Evolutionary conservation across 164 flowering plant species (phyloP), one percentile per base, ranked within the genome.

Genomic region (Chimonanthus salicifolius): DNA sequence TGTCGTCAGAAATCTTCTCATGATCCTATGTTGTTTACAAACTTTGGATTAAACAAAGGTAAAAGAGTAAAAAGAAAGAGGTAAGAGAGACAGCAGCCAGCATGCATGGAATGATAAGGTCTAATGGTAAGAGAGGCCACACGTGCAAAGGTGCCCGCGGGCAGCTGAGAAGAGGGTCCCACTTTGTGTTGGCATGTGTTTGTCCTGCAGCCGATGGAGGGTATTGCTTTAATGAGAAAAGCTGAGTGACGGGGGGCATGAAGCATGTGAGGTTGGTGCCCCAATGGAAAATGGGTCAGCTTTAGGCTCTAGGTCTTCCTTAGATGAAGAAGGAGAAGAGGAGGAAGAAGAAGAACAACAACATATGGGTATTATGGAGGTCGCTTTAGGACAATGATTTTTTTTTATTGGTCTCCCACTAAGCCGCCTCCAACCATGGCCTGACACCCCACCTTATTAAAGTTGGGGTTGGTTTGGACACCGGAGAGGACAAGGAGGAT

Each of bases 391-490:
- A 69, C 74, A 74, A 72, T 69, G 73, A 72, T 77, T 75, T 75
- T 45, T 45, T 69, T 63, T 66, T 74, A 75, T 74, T 72, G 76
- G 80, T 75, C 74, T 69, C 78, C 78, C 83, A 80, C 78, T 70
- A 72, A 65, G 66, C 58, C 54, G 6, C 62, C 33, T 3, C 11
- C 18, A 43, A 13, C 18, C 58, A 46, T 58, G 44, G 46, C 66
- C 66, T 18, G 54, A n/a, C 5, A n/a, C 33, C 33, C 33, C 33
- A 33, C 33, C 33, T 33, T 33, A 33, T 33, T 33, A 67, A 74
- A 74, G 60, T 54, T 33, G 60, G 60, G 16, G 76, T 47, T 44
- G 44, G 71, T 47, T 58, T 66, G 63, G 70, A 47, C 60, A 65
- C 33, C 33, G 33, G 33, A 33, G 33, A 45, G 4, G 75, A 71